These are phyloP conservation scores for Cucumis sativus DNA, from an alignment of 306 rosid species.

Conservation along the genomic window DNA sequence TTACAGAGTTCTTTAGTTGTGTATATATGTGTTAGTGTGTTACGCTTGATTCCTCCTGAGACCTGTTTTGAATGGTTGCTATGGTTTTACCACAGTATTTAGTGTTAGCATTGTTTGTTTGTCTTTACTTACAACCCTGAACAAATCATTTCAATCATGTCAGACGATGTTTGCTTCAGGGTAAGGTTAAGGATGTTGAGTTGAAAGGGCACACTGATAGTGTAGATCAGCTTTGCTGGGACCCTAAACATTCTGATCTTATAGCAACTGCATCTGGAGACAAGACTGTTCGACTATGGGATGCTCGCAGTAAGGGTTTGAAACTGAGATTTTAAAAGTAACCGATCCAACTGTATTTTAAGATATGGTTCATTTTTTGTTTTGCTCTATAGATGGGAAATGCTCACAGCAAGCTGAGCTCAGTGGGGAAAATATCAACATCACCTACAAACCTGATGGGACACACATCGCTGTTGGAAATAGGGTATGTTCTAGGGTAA, in stretches of 20 bases:
- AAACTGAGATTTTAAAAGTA: not conserved
- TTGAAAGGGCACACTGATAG: conserved; percentile 97
- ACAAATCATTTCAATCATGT: conserved; percentile 4
- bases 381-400: conserved; percentile 64
- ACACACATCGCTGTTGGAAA: conserved; percentile 88
- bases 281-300: conserved; percentile 93
- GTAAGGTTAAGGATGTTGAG: conserved; percentile 75
- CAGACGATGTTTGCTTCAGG: conserved; percentile 28
- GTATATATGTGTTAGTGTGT: not conserved
- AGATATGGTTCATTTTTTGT: conserved; percentile 3
- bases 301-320: conserved; percentile 76
- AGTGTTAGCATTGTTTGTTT: not conserved
- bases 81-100: not conserved
- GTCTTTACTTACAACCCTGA: not conserved
- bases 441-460: conserved; percentile 96
- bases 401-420: conserved; percentile 85
- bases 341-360: not conserved
- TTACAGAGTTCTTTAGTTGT: not conserved
- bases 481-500: conserved; percentile 42
- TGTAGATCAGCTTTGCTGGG: conserved; percentile 99
- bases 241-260: conserved; percentile 84
- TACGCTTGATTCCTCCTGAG: not conserved
- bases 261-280: conserved; percentile 96
- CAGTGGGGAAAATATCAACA: conserved; percentile 89
- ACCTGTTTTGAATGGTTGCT: not conserved